phyloP scores from a whole-genome alignment of 2,329 filamentous ascomycete species.

The Hypoxylon sp. region DNA sequence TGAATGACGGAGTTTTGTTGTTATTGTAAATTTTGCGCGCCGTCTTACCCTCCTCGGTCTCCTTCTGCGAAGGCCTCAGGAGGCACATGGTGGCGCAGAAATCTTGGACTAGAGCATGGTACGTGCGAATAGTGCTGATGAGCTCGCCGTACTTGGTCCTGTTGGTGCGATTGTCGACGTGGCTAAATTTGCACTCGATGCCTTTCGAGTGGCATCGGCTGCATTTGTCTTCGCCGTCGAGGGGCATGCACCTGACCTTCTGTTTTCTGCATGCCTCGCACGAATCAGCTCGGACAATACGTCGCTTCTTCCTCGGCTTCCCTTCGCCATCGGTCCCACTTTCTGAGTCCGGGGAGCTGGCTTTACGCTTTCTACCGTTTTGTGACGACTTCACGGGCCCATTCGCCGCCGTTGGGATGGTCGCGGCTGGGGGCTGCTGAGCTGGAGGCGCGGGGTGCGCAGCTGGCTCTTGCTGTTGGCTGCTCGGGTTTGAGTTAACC shows the following conservation, averaged over 20 bases:
- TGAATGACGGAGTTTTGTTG: neutral
- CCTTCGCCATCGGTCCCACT: neutral
- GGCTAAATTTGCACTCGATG: neutral
- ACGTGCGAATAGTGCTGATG: neutral
- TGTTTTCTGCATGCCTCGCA: slow-evolving; percentile 3
- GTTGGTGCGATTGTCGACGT: slow-evolving; percentile 15
- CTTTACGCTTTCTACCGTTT: slow-evolving; percentile 5
- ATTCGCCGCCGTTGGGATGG: neutral
- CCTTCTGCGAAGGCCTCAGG: neutral
- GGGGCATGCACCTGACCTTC: slow-evolving; percentile 10
- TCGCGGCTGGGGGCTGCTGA: neutral
- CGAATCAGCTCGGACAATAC: neutral
- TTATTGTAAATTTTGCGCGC: neutral
- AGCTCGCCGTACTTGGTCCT: slow-evolving; percentile 9
- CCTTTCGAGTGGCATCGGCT: neutral
- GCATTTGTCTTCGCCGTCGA: neutral
- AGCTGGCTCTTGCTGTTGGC: neutral
- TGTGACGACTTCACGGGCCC: neutral
- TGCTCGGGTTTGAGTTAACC: neutral
- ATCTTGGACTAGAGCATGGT: slow-evolving; percentile 7
- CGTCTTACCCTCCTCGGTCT: neutral
- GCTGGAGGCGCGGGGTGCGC: neutral
- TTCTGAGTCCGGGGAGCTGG: neutral
- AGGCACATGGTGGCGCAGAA: slow-evolving; percentile 2
- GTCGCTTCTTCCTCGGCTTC: neutral